Evolutionary conservation across 176 grass and related monocot species (phyloP).

Genomic region (Miscanthus lutarioriparius): DNA sequence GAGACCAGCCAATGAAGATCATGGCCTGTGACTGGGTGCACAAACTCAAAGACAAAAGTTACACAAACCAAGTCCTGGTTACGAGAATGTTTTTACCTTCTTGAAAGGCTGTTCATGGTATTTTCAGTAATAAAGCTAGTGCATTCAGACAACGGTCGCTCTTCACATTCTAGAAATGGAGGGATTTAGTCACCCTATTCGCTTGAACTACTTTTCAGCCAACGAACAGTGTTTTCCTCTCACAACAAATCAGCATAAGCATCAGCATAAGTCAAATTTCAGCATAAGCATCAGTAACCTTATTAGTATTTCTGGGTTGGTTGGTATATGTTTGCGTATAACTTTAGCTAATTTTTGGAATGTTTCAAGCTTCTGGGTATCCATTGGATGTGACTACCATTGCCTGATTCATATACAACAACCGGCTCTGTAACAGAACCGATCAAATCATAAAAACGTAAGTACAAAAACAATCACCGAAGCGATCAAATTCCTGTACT

Average conservation of each 20-base stretch:
- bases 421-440: no score
- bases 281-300: no score
- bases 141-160: background rate
- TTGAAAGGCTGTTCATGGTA: background rate
- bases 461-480: no score
- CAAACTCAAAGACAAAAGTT: background rate
- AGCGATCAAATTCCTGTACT: no score
- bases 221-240: no score
- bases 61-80: background rate
- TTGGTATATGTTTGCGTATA: background rate
- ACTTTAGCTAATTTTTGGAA: constrained; percentile 1
- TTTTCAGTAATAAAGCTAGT: constrained; percentile 12
- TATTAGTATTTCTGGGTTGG: background rate
- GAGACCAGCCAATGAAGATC: constrained; percentile 35
- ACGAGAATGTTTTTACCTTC: constrained; percentile 2
- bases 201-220: no score
- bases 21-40: constrained; percentile 34
- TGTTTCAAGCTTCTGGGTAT: constrained; percentile 36
- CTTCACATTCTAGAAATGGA: background rate
- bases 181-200: no score
- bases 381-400: constrained; percentile 12
- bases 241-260: no score
- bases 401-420: constrained; percentile 35
- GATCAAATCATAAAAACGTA: no score
- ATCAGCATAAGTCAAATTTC: no score